Evolutionary conservation across 2,329 filamentous ascomycete species (phyloP), one percentile per base, ranked within the genome.

Genomic region (Sordariomycetes sp.): DNA sequence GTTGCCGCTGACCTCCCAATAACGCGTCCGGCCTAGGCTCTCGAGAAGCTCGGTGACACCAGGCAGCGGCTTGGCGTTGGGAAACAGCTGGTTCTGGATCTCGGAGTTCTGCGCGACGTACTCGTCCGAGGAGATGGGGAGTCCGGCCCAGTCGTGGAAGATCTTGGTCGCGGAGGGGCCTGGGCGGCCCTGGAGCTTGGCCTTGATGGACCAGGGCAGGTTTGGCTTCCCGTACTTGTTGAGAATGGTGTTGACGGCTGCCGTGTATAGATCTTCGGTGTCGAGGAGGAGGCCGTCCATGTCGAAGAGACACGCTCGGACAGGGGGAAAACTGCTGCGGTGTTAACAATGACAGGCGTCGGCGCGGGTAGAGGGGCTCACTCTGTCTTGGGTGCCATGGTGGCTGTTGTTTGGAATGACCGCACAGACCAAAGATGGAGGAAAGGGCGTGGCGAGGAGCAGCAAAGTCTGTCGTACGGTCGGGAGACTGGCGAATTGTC

Each of bases 231-330:
- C 73, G 58, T 92, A 86, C 51, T 82, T 78, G 37, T 70, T 67
- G 25, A 98, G 79, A 24, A 96, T 73, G 17, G 76, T 67, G 61
- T 98, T 95, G 40, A 87, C 82, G 59, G 84, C 82, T 18, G 74
- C 55, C 0, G 86, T 92, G 67, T 96, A 96, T 36, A 78, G 59
- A 49, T 96, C 92, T 66, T 96, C 92, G 21, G 85, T 87, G 60
- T 96, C 80, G 53, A 98, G 83, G 15, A 98, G 75, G 23, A 98
- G 80, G 40, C 92, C 92, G 59, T 98, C 92, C 88, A 96, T 95
- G 67, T 98, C 92, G 58, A 98, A 96, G 44, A 98, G 79, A 59
- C 88, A 95, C 46, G 90, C 92, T 46, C 87, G 75, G 39, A 96
- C 71, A 30, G 82, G 78, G 15, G 85, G 82, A 57, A 87, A 79